phyloP scores from a whole-genome alignment of 78 protist species.

The Planoprotostelium fungivorum region DNA sequence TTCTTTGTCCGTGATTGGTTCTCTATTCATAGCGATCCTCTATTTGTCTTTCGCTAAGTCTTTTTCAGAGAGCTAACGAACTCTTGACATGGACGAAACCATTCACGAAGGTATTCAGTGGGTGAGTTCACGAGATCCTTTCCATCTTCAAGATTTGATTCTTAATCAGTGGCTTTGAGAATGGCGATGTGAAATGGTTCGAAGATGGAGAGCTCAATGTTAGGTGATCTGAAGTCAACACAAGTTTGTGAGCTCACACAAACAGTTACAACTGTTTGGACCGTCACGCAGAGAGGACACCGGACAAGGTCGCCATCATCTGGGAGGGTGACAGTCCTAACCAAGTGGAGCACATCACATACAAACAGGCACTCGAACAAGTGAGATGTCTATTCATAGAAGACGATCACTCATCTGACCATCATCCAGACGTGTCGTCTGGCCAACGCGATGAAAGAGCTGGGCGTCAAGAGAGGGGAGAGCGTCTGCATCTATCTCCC shows the following conservation, averaged over 20 bases:
- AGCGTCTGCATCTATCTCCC: constrained; percentile 90
- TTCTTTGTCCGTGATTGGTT: too few species aligned
- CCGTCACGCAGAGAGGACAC: constrained; percentile 66
- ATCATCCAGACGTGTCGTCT: constrained; percentile 34
- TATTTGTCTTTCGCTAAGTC: background rate
- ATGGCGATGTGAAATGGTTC: constrained; percentile 81
- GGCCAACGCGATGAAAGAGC: constrained; percentile 73
- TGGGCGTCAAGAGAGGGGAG: constrained; percentile 84
- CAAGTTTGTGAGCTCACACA: background rate
- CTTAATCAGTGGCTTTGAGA: constrained; percentile 26
- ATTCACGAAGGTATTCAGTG: background rate
- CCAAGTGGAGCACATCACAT: constrained; percentile 38
- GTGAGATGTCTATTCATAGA: constrained; percentile 10
- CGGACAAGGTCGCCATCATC: constrained; percentile 67
- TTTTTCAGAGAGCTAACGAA: background rate
- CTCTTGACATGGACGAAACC: background rate
- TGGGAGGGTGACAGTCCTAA: constrained; percentile 53
- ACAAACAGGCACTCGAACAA: constrained; percentile 33
- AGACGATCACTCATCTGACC: background rate
- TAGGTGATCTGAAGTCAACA: constrained; percentile 1
- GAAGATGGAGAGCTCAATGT: constrained; percentile 80
- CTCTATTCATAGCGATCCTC: background rate
- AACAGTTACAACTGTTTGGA: constrained; percentile 77
- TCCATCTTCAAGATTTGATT: background rate
- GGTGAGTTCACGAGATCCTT: background rate